phyloP scores from a whole-genome alignment of 768 basidiomycete species.

The Termitomyces sp. region DNA sequence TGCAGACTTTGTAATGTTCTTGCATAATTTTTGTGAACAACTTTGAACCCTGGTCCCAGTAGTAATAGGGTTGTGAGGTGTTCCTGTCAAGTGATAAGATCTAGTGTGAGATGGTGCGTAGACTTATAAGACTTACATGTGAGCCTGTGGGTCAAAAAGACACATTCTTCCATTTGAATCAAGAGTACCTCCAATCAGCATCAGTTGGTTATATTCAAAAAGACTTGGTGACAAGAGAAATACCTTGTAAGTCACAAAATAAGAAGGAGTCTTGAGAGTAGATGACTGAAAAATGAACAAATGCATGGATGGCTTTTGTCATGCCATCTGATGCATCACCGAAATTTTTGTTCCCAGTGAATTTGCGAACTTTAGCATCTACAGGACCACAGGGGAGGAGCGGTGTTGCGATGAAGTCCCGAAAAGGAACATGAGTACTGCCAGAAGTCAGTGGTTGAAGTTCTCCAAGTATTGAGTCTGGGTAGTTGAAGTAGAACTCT shows the following conservation, averaged over 20 bases:
- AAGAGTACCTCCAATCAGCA: neutral
- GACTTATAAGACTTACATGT: conserved; percentile 11
- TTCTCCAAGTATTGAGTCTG: neutral
- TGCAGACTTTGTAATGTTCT: neutral
- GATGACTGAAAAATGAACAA: neutral
- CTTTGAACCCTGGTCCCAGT: neutral
- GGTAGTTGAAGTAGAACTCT: neutral
- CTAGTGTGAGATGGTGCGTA: neutral
- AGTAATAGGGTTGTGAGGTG: neutral
- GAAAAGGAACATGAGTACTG: conserved; percentile 9
- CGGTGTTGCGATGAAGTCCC: neutral
- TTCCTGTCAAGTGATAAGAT: neutral
- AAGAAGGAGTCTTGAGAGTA: neutral
- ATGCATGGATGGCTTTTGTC: neutral
- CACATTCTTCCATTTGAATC: neutral
- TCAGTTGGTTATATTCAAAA: neutral
- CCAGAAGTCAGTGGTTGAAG: neutral
- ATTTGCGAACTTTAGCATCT: neutral
- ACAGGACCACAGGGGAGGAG: neutral
- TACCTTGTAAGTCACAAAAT: neutral
- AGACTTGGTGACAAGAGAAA: neutral
- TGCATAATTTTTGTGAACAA: neutral
- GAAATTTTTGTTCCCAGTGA: neutral
- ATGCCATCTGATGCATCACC: neutral
- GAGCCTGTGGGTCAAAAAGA: conserved; percentile 15